Percentiles rank a stretch among this genome's conserved stretches.
Evolutionary conservation across 345 rosid genomes (phyloP).

Genomic region (Heritiera fomes): DNA sequence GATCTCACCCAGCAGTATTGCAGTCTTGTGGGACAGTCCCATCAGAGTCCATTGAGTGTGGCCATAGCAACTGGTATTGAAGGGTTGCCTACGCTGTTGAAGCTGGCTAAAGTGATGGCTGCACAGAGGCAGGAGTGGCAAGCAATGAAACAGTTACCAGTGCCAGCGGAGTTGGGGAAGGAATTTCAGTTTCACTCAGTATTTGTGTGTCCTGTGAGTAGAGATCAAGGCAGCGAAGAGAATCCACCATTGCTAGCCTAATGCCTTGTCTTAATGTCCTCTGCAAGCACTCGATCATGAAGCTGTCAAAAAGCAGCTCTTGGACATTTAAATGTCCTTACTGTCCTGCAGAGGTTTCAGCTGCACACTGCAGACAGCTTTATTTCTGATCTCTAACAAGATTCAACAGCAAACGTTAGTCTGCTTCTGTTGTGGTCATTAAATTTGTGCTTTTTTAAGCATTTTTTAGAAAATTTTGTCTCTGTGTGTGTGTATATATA

Average conservation of each 20-base stretch:
- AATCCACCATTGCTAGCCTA: constrained; percentile 71
- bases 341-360: constrained; percentile 56
- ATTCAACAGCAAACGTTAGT: neutral
- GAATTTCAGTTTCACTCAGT: constrained; percentile 66
- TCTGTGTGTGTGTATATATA: neutral
- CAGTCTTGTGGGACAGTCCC: constrained; percentile 51
- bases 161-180: constrained; percentile 56
- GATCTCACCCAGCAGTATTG: constrained; percentile 53
- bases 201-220: constrained; percentile 71
- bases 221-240: constrained; percentile 65
- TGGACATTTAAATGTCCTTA: constrained; percentile 60
- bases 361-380: constrained; percentile 49
- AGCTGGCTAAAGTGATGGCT: constrained; percentile 65
- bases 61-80: constrained; percentile 58
- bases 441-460: constrained; percentile 14
- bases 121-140: constrained; percentile 67
- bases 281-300: constrained; percentile 69
- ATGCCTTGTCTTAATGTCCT: constrained; percentile 66
- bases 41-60: constrained; percentile 46
- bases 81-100: constrained; percentile 64
- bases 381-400: constrained; percentile 32
- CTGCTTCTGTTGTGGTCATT: neutral
- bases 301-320: constrained; percentile 54
- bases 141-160: constrained; percentile 57
- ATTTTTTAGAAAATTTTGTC: constrained; percentile 5